Evolutionary conservation across 1,139 yeast genomes (phyloP).

Genomic region (Kodamaea ohmeri): DNA sequence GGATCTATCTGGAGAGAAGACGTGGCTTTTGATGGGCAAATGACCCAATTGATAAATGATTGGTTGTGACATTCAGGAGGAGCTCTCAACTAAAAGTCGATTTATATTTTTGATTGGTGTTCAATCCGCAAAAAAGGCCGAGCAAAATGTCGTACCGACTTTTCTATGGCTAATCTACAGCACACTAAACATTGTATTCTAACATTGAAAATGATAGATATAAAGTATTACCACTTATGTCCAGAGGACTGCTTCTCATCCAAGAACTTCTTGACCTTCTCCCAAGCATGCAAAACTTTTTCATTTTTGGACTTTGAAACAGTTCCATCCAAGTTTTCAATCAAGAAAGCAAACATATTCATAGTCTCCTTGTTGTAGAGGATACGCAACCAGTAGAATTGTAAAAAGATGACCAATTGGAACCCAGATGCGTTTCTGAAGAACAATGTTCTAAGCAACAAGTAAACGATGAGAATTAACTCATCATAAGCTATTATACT

Average conservation of each 20-base stretch:
- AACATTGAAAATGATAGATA: too few species aligned
- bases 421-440: constrained; percentile 68
- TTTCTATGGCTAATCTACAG: too few species aligned
- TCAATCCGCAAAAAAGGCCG: neutral
- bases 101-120: neutral
- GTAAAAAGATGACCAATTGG: constrained; percentile 54
- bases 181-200: too few species aligned
- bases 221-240: constrained; percentile 1
- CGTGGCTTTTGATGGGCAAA: constrained; percentile 87
- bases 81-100: constrained; percentile 30
- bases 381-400: constrained; percentile 70
- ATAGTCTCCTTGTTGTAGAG: constrained; percentile 52
- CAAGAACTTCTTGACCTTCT: constrained; percentile 37
- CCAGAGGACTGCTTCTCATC: constrained; percentile 27
- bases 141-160: constrained; percentile 1
- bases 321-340: constrained; percentile 44
- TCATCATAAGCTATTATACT: constrained; percentile 61
- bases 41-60: constrained; percentile 66
- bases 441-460: constrained; percentile 56
- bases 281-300: constrained; percentile 47
- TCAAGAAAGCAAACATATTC: constrained; percentile 38
- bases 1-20: constrained; percentile 68
- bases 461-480: constrained; percentile 48
- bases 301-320: constrained; percentile 43
- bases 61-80: constrained; percentile 37